These are phyloP conservation scores for Mollisiaceae sp. DNA, from an alignment of 2,329 filamentous ascomycete species.

Conservation along the genomic window DNA sequence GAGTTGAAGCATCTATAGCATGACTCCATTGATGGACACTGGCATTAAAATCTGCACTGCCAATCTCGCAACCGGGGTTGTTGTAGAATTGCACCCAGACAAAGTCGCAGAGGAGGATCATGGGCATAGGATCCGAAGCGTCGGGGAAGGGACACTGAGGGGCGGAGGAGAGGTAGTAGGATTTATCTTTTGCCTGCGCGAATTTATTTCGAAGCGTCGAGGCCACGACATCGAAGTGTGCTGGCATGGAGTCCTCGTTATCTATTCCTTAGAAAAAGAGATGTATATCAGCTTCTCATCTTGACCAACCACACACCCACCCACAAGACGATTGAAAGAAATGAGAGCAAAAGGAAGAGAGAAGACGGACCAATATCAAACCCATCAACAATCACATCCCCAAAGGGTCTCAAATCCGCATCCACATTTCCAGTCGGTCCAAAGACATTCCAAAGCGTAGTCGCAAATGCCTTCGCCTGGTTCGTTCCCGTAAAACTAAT, in stretches of 20 bases:
- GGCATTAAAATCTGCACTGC: constrained; percentile 35
- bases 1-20: constrained; percentile 28
- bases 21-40: constrained; percentile 44
- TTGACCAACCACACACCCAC: neutral
- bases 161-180: constrained; percentile 47
- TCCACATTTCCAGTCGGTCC: constrained; percentile 39
- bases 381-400: constrained; percentile 43
- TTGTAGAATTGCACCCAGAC: constrained; percentile 51
- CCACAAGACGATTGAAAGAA: neutral
- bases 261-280: constrained; percentile 33
- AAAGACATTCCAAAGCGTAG: constrained; percentile 45
- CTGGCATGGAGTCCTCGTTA: constrained; percentile 42
- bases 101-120: constrained; percentile 45
- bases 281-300: neutral
- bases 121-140: constrained; percentile 41
- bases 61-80: constrained; percentile 45
- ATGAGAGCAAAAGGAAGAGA: neutral
- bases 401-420: constrained; percentile 42
- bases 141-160: constrained; percentile 49
- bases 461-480: constrained; percentile 42
- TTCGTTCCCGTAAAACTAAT: constrained; percentile 38
- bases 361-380: constrained; percentile 44
- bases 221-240: constrained; percentile 42
- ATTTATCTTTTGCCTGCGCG: constrained; percentile 29
- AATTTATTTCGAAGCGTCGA: constrained; percentile 39